Percentiles rank a stretch among this genome's conserved stretches.
Evolutionary conservation across 768 basidiomycete species (phyloP).

Genomic region (Lentinula sp.): DNA sequence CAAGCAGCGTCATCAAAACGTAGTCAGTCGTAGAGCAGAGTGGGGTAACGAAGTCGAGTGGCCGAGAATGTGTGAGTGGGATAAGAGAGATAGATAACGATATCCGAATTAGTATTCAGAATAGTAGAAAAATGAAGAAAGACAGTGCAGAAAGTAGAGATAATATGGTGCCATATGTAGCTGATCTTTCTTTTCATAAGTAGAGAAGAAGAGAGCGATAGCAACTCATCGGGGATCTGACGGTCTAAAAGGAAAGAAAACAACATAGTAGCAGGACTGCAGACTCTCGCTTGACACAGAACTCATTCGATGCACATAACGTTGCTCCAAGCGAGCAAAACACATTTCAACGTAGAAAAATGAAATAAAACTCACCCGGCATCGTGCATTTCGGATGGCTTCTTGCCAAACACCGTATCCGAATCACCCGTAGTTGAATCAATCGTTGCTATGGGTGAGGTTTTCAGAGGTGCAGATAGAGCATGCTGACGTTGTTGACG

Average conservation of each 20-base stretch:
- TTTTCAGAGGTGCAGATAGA: conserved; percentile 19
- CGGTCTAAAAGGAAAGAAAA: not conserved
- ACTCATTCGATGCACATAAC: conserved; percentile 1
- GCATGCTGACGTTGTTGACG: conserved; percentile 35
- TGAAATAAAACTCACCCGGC: conserved; percentile 61
- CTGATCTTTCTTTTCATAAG: not conserved
- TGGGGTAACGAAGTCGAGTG: conserved; percentile 15
- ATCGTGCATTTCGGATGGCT: conserved; percentile 74
- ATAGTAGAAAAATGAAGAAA: conserved; percentile 22
- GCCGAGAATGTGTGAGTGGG: conserved; percentile 29
- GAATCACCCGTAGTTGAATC: conserved; percentile 21
- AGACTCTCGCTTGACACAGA: not conserved
- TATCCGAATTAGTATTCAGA: conserved; percentile 26
- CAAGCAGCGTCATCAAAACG: not conserved
- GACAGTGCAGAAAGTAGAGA: not conserved
- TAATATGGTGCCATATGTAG: not conserved
- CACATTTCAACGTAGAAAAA: not conserved
- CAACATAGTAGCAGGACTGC: not conserved
- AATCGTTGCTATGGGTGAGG: conserved; percentile 17
- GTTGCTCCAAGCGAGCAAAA: not conserved
- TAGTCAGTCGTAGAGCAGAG: conserved; percentile 19
- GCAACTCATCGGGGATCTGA: not conserved
- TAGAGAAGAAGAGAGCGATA: conserved; percentile 14
- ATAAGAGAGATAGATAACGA: conserved; percentile 23
- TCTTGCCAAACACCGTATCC: conserved; percentile 46